These are phyloP conservation scores for Phytophthora foliorum DNA, from an alignment of 352 stramenopile species.

Conservation along the genomic window DNA sequence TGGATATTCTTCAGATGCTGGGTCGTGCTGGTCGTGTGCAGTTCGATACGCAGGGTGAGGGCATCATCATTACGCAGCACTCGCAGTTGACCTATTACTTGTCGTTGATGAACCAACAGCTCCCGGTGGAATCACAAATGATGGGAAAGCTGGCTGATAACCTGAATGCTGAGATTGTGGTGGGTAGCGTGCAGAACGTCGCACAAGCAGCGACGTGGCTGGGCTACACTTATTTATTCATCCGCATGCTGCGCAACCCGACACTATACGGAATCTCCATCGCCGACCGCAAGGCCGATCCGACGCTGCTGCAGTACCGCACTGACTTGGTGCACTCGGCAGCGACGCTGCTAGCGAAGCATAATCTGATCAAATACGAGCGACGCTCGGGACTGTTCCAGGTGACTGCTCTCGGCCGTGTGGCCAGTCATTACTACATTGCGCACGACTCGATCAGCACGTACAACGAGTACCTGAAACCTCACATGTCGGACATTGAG, in stretches of 20 bases:
- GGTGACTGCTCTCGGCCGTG: conserved; percentile 96
- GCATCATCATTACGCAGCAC: conserved; percentile 99
- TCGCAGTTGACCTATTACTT: conserved; percentile 99
- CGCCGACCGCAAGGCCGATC: conserved; percentile 91
- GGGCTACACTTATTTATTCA: conserved; percentile 99
- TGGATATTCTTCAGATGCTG: conserved; percentile 99
- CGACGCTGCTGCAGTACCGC: conserved; percentile 95
- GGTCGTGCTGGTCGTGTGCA: conserved; percentile 98
- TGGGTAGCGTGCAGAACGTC: conserved; percentile 97
- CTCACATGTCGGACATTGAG: conserved; percentile 99
- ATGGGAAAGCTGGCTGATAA: conserved; percentile 97
- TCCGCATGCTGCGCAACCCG: conserved; percentile 99
- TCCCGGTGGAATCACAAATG: conserved; percentile 99
- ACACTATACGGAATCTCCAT: conserved; percentile 96
- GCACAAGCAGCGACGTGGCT: conserved; percentile 98
- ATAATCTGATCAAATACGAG: conserved; percentile 99
- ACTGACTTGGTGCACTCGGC: conserved; percentile 98
- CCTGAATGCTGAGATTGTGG: conserved; percentile 99
- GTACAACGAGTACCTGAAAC: conserved; percentile 99
- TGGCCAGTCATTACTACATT: conserved; percentile 99
- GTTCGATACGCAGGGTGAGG: conserved; percentile 98
- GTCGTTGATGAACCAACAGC: conserved; percentile 99
- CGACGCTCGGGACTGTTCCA: conserved; percentile 95
- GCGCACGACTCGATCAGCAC: conserved; percentile 98
- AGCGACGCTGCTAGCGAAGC: conserved; percentile 96